phyloP scores from a whole-genome alignment of 2,329 filamentous ascomycete genomes.

The Cercospora zeae-maydis region DNA sequence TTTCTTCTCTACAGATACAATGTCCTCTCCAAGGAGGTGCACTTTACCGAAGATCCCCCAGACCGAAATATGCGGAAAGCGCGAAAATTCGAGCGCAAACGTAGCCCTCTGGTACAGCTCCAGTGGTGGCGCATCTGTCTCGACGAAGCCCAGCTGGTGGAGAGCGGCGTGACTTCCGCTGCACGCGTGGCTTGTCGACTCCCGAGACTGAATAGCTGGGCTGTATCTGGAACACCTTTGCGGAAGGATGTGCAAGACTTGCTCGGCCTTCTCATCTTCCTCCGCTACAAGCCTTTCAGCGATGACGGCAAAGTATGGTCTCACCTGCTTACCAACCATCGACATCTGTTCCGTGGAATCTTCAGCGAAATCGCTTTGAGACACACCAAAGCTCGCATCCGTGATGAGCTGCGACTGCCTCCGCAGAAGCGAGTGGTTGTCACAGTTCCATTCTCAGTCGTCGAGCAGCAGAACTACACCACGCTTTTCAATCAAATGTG shows the following conservation, averaged over 20 bases:
- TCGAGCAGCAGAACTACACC: conserved; percentile 87
- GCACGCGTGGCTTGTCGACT: conserved; percentile 76
- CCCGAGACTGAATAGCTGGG: conserved; percentile 84
- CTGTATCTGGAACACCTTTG: conserved; percentile 84
- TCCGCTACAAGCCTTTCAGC: conserved; percentile 73
- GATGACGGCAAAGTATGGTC: conserved; percentile 64
- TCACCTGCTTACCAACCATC: conserved; percentile 58
- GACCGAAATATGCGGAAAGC: conserved; percentile 62
- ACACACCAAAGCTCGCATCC: conserved; percentile 78
- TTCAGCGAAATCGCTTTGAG: conserved; percentile 72
- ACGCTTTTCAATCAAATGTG: conserved; percentile 73
- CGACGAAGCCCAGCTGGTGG: conserved; percentile 85
- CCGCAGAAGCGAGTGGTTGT: conserved; percentile 82
- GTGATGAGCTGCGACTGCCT: conserved; percentile 74
- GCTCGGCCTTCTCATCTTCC: conserved; percentile 74
- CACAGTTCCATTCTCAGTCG: conserved; percentile 80
- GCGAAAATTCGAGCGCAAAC: conserved; percentile 52
- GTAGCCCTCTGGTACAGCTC: conserved; percentile 76
- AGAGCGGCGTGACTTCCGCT: conserved; percentile 79
- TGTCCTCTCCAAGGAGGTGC: conserved; percentile 73
- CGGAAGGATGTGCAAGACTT: conserved; percentile 76
- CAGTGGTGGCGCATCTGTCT: conserved; percentile 81
- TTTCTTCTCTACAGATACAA: conserved; percentile 43
- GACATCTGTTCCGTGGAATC: conserved; percentile 62
- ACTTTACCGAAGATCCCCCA: conserved; percentile 69